Base-by-base conservation (phyloP, 176 grass and related monocot species). In the Neostapfia colusana region DNA sequence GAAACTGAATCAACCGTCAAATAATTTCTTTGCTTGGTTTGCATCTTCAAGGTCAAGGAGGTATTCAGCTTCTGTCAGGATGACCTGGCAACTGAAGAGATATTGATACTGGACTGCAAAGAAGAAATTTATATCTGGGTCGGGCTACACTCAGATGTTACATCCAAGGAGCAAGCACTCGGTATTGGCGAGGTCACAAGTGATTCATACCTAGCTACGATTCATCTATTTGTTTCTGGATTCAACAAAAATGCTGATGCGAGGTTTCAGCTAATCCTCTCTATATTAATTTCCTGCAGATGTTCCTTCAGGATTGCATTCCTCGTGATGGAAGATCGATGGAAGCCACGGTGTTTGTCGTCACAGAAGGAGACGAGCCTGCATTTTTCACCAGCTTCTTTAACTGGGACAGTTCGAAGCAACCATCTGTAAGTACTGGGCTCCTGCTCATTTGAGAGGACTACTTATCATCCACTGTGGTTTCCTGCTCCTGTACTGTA, bases 11-110 rank as follows among this genome's bases (percentile, higher is more conserved):
- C 15, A 49, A 67, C 72, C 24, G 28, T 31, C 50, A 53, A 67
- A 15, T 60, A 66, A 24, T 67, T 48, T 59, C 2, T 23, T 49
- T 23, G 17, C 51, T 50, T 39, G 35, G 77, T 69, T 79, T 37
- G 43, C 31, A 28, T 77, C 68, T 77, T 68, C 27, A 80, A 97
- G 94, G 91, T 75, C 35, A 89, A 87, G 69, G 94, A 97, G 86
- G 90, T 97, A 79, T 91, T 84, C 59, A 97, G 79, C 79, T 97
- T 97, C 79, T 83, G 78, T 28, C 91, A 97, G 84, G 94, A 97
- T 82, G 94, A 97, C 74, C 86, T 97, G 60, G 65, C 65, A 57
- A 93, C 94, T 37, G 94, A 97, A 87, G 94, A 93, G 44, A 77
- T 70, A 4, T 80, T 93, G 65, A 72, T 97, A 75, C 84, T 97